A percentile compares a stretch with the other conserved stretches of the same genome.
phyloP scores from a whole-genome alignment of 2,329 filamentous ascomycete genomes.

The Pyricularia sp. region DNA sequence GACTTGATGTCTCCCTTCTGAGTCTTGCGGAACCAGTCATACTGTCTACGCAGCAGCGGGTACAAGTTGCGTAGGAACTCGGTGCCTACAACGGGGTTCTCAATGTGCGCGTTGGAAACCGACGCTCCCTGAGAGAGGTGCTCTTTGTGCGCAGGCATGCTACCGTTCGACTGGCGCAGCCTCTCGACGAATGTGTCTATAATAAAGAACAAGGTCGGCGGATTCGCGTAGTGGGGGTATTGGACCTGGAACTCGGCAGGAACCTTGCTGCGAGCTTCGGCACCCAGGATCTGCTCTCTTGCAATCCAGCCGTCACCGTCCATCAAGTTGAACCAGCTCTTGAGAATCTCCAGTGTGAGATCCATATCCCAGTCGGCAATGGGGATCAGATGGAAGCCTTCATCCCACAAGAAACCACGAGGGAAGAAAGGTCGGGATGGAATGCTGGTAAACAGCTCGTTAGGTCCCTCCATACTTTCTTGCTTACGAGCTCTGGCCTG shows the following conservation, averaged over 20 bases:
- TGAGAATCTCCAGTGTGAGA: slow-evolving; percentile 72
- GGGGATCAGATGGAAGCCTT: slow-evolving; percentile 87
- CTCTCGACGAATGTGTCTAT: slow-evolving; percentile 75
- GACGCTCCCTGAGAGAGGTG: slow-evolving; percentile 27
- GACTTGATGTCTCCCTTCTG: slow-evolving; percentile 81
- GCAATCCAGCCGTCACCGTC: slow-evolving; percentile 97
- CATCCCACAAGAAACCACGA: slow-evolving; percentile 93
- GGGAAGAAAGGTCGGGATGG: slow-evolving; percentile 95
- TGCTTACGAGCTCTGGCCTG: slow-evolving; percentile 58
- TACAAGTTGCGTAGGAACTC: slow-evolving; percentile 67
- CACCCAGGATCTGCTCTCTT: slow-evolving; percentile 85
- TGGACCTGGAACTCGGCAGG: slow-evolving; percentile 86
- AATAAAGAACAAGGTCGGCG: slow-evolving; percentile 84
- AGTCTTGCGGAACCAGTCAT: slow-evolving; percentile 88
- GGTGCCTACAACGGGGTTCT: slow-evolving; percentile 53
- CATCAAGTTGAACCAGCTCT: slow-evolving; percentile 93
- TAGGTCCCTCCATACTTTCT: slow-evolving; percentile 64
- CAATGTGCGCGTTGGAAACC: slow-evolving; percentile 50
- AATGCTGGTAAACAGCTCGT: slow-evolving; percentile 80
- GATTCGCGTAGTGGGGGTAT: slow-evolving; percentile 95
- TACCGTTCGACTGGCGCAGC: slow-evolving; percentile 44
- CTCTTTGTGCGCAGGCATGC: slow-evolving; percentile 27
- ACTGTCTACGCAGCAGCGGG: slow-evolving; percentile 77
- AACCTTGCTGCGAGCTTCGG: slow-evolving; percentile 88
- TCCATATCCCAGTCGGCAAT: slow-evolving; percentile 92